Evolutionary conservation across 106 monocot species (phyloP), one percentile per base, ranked within the genome.

Genomic region (Chionographis japonica): DNA sequence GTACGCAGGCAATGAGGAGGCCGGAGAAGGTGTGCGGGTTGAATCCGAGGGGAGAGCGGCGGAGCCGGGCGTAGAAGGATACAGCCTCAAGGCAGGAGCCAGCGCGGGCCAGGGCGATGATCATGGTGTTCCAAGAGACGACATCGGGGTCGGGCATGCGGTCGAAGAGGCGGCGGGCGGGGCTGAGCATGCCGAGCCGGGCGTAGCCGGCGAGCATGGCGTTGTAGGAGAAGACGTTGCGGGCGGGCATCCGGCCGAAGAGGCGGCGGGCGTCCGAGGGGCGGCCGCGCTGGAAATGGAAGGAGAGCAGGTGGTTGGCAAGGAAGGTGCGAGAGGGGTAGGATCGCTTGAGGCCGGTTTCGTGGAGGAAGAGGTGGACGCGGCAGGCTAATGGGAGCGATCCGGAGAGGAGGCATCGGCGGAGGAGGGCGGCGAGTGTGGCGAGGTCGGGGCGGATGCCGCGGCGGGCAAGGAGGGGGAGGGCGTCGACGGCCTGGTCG

Each of bases 151-250:
- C 35, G 14, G 77, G 71, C 86, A 91, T 95, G 39, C 37, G 4
- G 11, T 81, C 79, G 52, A 95, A 95, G 2, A 91, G 15, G 39
- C 50, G 36, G 42, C 72, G 61, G 5, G 85, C 88, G 2, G 71
- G 65, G 8, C 27, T 27, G 16, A 80, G 49, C 67, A 77, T 66
- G 20, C 81, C 81, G 10, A 82, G 53, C 18, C 70, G 68, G 12
- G 81, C 70, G 58, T 88, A 91, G 0, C 95, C 88, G 1, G 81
- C 54, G 27, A 97, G 79, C 92, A 97, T 90, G 46, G 87, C 75
- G 69, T 92, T 92, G 71, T 77, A 92, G 2, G 92, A 80, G 79
- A 75, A 84, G 12, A 90, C 40, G 50, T 82, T 88, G 20, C 63
- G 78, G 6, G n/a, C 51, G 11, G 72, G 70, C 89, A 97, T 97